Percentiles rank a stretch among this genome's conserved stretches.
phyloP scores from a whole-genome alignment of 768 basidiomycete species.

The Psilocybe subaeruginosa region DNA sequence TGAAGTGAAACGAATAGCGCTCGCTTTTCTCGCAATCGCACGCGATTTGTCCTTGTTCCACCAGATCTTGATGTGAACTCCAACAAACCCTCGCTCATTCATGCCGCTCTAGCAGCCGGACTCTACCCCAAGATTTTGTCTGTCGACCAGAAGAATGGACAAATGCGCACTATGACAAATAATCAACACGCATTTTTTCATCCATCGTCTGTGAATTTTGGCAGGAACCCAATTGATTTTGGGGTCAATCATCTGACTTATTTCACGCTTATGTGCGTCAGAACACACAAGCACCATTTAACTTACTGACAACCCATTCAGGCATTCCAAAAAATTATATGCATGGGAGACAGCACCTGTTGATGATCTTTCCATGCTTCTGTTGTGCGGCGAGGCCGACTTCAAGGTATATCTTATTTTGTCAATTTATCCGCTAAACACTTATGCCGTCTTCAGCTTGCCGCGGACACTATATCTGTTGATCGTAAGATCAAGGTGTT shows the following conservation, averaged over 20 bases:
- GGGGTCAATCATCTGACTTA: conserved; percentile 77
- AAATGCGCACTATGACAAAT: conserved; percentile 81
- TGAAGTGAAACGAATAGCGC: conserved; percentile 45
- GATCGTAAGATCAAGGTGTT: conserved; percentile 87
- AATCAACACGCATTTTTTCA: conserved; percentile 82
- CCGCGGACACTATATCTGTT: conserved; percentile 70
- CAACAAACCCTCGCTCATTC: conserved; percentile 63
- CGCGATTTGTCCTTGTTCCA: conserved; percentile 79
- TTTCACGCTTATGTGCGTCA: conserved; percentile 82
- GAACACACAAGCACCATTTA: neutral
- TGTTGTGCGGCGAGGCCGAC: conserved; percentile 90
- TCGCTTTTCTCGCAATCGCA: conserved; percentile 73
- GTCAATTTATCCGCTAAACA: neutral
- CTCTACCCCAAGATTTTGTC: conserved; percentile 89
- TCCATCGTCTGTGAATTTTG: conserved; percentile 91
- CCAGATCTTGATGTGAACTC: conserved; percentile 72
- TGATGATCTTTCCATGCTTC: conserved; percentile 78
- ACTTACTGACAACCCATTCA: conserved; percentile 27
- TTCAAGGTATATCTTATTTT: conserved; percentile 57
- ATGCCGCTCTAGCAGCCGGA: conserved; percentile 83
- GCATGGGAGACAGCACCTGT: conserved; percentile 93
- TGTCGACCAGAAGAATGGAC: conserved; percentile 60
- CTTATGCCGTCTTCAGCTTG: conserved; percentile 47
- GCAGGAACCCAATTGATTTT: conserved; percentile 66
- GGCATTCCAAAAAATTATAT: conserved; percentile 93